Evolutionary conservation across 2,329 filamentous ascomycete genomes (phyloP).

Genomic region (Pseudogymnoascus sp.): DNA sequence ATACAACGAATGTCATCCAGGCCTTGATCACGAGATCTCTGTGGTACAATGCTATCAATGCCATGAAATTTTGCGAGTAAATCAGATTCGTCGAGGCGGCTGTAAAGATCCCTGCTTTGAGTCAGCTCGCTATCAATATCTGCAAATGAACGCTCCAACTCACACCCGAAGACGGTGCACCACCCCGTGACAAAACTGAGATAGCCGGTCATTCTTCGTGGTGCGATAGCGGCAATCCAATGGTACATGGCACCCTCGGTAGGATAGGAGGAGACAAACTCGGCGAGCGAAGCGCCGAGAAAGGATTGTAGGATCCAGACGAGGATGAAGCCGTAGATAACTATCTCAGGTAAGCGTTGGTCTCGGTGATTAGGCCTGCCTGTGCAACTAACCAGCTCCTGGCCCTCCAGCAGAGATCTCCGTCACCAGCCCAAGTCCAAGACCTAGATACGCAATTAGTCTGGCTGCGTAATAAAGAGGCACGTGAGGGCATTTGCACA

Average conservation of each 20-base stretch:
- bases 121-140: background rate
- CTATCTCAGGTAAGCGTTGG: conserved; percentile 14
- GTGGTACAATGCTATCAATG: conserved; percentile 36
- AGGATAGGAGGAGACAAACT: conserved; percentile 43
- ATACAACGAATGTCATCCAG: conserved; percentile 44
- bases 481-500: background rate
- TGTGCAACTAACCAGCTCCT: conserved; percentile 28
- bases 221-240: conserved; percentile 43
- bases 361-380: background rate
- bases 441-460: conserved; percentile 22
- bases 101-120: conserved; percentile 35
- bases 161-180: conserved; percentile 33
- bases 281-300: conserved; percentile 38
- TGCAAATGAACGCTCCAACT: conserved; percentile 25
- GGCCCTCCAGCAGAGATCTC: conserved; percentile 43
- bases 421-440: conserved; percentile 39
- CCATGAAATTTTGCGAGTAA: conserved; percentile 36
- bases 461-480: background rate
- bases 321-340: conserved; percentile 45
- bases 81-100: conserved; percentile 26
- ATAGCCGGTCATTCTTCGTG: conserved; percentile 32
- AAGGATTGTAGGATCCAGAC: conserved; percentile 41
- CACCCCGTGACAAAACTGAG: conserved; percentile 40
- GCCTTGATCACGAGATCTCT: conserved; percentile 34
- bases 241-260: conserved; percentile 45